Evolutionary conservation across 148 eudicot species (phyloP).

Genomic region (Heliosperma pusillum): DNA sequence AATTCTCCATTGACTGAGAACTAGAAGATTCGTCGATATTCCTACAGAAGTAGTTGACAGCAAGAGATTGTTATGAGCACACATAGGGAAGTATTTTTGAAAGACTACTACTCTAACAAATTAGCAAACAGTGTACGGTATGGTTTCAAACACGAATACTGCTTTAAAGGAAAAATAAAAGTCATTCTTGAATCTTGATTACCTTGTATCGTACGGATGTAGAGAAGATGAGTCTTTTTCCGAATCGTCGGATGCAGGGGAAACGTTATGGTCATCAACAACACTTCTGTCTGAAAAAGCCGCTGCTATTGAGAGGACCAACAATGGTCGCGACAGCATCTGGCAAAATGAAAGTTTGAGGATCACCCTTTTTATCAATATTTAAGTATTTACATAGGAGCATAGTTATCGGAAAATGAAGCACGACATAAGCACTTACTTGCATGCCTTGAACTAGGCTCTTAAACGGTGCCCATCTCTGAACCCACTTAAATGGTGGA

Average conservation of each 20-base stretch:
- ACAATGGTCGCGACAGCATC: conserved; percentile 77
- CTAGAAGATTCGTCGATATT: conserved; percentile 36
- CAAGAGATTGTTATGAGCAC: conserved; percentile 11
- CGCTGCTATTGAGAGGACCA: conserved; percentile 69
- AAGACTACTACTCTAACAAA: background rate
- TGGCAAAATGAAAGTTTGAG: conserved; percentile 21
- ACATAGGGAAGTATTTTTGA: background rate
- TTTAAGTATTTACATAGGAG: background rate
- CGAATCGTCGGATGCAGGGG: conserved; percentile 25
- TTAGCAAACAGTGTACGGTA: background rate
- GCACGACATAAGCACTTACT: conserved; percentile 34
- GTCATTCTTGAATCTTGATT: conserved; percentile 12
- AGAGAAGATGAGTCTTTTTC: conserved; percentile 38
- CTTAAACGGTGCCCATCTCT: conserved; percentile 70
- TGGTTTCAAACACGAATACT: conserved; percentile 1
- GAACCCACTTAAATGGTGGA: conserved; percentile 92
- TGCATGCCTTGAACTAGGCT: conserved; percentile 60
- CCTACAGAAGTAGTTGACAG: conserved; percentile 41
- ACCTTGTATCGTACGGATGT: conserved; percentile 45
- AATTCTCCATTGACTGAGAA: conserved; percentile 34
- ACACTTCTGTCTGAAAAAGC: conserved; percentile 49
- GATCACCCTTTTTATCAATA: conserved; percentile 1
- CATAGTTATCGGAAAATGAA: background rate
- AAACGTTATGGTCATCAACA: conserved; percentile 37
- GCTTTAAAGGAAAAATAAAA: background rate